Percentiles rank a stretch among this genome's conserved stretches.
Conservation (phyloP, 805 yeast genomes). For the Lachancea sp. region DNA sequence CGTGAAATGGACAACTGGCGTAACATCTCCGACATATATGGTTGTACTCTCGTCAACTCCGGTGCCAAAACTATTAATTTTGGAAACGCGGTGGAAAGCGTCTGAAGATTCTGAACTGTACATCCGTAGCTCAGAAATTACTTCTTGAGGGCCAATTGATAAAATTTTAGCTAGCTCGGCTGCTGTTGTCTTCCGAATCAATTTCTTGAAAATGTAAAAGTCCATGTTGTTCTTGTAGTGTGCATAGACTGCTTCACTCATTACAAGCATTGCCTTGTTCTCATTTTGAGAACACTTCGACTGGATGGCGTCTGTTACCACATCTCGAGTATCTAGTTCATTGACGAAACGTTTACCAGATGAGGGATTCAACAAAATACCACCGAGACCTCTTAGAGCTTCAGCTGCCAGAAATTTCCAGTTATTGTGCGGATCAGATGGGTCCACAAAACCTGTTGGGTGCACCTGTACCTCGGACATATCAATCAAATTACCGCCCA, state of each 20-base stretch:
- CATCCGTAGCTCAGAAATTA: slow-evolving; percentile 21
- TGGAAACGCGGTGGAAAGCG: slow-evolving; percentile 33
- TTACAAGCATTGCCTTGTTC: slow-evolving; percentile 32
- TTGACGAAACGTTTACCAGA: slow-evolving; percentile 47
- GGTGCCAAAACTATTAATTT: slow-evolving; percentile 30
- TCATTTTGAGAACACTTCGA: slow-evolving; percentile 26
- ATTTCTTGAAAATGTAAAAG: slow-evolving; percentile 41
- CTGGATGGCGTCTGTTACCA: slow-evolving; percentile 41
- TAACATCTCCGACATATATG: slow-evolving; percentile 45
- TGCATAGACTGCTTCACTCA: slow-evolving; percentile 41
- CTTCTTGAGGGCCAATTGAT: slow-evolving; percentile 20
- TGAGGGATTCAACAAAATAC: slow-evolving; percentile 41
- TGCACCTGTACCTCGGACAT: slow-evolving; percentile 58
- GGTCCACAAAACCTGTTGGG: slow-evolving; percentile 55
- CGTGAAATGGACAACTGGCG: slow-evolving; percentile 61
- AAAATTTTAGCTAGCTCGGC: slow-evolving; percentile 28
- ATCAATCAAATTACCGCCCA: slow-evolving; percentile 46
- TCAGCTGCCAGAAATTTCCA: slow-evolving; percentile 58
- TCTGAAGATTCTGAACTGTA: slow-evolving; percentile 29
- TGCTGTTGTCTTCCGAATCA: slow-evolving; percentile 30
- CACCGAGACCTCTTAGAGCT: slow-evolving; percentile 54
- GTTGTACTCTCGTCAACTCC: slow-evolving; percentile 23
- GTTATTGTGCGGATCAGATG: slow-evolving; percentile 34
- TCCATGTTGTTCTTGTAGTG: slow-evolving; percentile 45
- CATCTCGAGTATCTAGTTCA: slow-evolving; percentile 49